Percentiles rank a stretch among this genome's conserved stretches.
Conservation (phyloP, 1,284 basidiomycete species). For the Malassezia dermatis region DNA sequence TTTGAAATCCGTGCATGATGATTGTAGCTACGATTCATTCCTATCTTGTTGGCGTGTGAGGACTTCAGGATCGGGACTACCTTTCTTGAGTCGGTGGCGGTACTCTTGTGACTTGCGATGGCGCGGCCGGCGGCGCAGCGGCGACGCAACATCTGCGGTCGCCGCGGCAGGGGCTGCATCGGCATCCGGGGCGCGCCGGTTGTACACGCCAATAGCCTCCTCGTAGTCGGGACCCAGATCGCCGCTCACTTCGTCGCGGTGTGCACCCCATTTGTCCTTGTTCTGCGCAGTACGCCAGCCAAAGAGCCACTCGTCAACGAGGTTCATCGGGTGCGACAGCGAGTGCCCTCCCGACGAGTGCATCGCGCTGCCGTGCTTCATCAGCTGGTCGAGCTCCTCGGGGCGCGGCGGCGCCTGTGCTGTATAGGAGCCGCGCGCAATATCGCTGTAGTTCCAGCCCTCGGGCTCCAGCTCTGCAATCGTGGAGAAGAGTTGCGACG, state of each 20-base stretch:
- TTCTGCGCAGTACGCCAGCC: conserved; percentile 57
- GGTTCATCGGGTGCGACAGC: conserved; percentile 50
- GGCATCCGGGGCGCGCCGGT: not conserved
- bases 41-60: not conserved
- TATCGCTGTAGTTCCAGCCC: conserved; percentile 35
- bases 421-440: conserved; percentile 32
- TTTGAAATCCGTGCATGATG: conserved; percentile 13
- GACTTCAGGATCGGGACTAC: not conserved
- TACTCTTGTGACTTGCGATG: conserved; percentile 8
- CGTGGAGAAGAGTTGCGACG: conserved; percentile 74
- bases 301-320: conserved; percentile 84
- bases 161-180: not conserved
- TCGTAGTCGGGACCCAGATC: conserved; percentile 12
- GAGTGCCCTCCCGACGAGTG: conserved; percentile 19
- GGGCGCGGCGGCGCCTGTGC: conserved; percentile 25
- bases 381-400: conserved; percentile 28
- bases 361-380: conserved; percentile 11
- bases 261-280: not conserved
- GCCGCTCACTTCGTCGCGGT: conserved; percentile 1
- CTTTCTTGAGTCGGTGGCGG: conserved; percentile 1
- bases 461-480: conserved; percentile 63
- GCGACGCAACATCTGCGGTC: not conserved
- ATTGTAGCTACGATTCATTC: not conserved
- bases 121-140: not conserved
- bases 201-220: conserved; percentile 13